phyloP scores from a whole-genome alignment of 768 basidiomycete genomes.

The Collybia nuda region DNA sequence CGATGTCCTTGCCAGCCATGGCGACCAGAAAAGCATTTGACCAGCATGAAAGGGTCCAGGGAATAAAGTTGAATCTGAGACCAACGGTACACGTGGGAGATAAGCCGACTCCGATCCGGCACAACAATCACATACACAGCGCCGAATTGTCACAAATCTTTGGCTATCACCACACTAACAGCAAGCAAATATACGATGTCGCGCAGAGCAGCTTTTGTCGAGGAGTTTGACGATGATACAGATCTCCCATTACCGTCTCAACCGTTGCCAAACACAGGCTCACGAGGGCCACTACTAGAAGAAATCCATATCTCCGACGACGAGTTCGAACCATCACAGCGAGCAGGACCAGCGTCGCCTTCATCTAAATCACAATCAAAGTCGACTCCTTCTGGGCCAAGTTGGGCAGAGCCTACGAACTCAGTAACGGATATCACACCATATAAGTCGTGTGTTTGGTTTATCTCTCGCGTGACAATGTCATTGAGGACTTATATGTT shows the following conservation, averaged over 20 bases:
- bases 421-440: conserved; percentile 74
- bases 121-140: conserved; percentile 5
- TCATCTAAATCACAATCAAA: conserved; percentile 29
- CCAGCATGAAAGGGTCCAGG: conserved; percentile 31
- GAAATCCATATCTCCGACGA: conserved; percentile 64
- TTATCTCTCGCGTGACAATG: conserved; percentile 12
- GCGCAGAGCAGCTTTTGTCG: conserved; percentile 64
- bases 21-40: conserved; percentile 31
- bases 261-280: conserved; percentile 63
- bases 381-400: conserved; percentile 20
- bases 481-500: conserved; percentile 11
- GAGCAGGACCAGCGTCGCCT: conserved; percentile 58
- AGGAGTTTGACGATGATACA: conserved; percentile 94
- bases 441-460: conserved; percentile 69
- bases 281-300: conserved; percentile 75
- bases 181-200: conserved; percentile 46
- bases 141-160: not conserved
- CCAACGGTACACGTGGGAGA: conserved; percentile 23
- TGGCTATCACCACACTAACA: not conserved
- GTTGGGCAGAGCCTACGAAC: conserved; percentile 27
- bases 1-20: conserved; percentile 26
- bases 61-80: not conserved
- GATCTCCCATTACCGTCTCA: conserved; percentile 79
- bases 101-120: conserved; percentile 1
- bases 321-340: conserved; percentile 40